Evolutionary conservation across 2,329 filamentous ascomycete species (phyloP), one percentile per base, ranked within the genome.

Genomic region (Rutstroemia sp.): DNA sequence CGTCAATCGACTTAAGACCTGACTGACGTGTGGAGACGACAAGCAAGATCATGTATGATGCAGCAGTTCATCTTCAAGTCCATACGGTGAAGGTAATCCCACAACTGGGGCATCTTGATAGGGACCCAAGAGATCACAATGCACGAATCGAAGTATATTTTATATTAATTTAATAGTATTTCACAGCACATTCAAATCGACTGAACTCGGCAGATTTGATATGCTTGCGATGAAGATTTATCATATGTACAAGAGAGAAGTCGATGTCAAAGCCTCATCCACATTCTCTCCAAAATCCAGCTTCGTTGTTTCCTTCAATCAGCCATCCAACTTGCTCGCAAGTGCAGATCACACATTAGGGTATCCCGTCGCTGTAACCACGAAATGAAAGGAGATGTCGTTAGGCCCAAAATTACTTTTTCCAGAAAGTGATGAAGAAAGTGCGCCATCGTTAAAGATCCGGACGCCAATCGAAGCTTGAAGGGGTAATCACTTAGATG

Each of bases 401-500:
- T 60, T 58, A 57, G 55, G 65, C 64, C 63, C 63, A 63, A 65
- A 17, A 59, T 57, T 58, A 51, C 19, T n/a, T 34, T 27, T 39
- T 54, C 21, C 42, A 48, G 39, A 39, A n/a, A 48, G 9, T n/a
- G 19, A 3, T 14, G 27, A 39, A 48, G 45, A 23, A 25, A 27
- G 44, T 58, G 61, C 61, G 63, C 63, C 63, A 61, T 57, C 56
- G 48, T 45, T 55, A 30, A 48, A 48, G 42, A 54, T 59, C 50
- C 56, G 59, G 59, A 61, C 61, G 59, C 56, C 57, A 34, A n/a
- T 55, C 54, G 56, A 62, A 60, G 45, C 57, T 63, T 59, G 51
- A 61, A 62, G 48, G 50, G 45, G 51, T 59, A 44, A 63, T 57
- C 55, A 57, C 57, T 68, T 66, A 69, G 50, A 68, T 54, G 62